These are phyloP conservation scores for Symbiodinium natans DNA, from an alignment of 73 alveolate species.

Conservation along the genomic window DNA sequence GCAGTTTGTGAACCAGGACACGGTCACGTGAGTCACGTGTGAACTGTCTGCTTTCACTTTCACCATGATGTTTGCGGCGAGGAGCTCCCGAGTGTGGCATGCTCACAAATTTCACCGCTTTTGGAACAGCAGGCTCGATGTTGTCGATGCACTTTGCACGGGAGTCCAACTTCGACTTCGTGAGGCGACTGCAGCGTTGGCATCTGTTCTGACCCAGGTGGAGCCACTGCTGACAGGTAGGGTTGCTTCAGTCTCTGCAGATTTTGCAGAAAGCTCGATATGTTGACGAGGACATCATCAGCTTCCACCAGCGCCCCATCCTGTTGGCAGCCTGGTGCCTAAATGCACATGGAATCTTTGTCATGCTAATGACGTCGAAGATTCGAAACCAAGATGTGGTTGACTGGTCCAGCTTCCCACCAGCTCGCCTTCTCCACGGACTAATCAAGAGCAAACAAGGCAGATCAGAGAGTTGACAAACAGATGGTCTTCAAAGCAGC, in stretches of 20 bases:
- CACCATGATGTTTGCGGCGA: not conserved
- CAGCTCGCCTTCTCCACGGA: slow-evolving; percentile 24
- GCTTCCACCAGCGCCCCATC: not conserved
- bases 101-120: slow-evolving; percentile 28
- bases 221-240: slow-evolving; percentile 28
- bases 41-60: too few species aligned
- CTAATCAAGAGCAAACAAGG: not conserved
- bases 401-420: slow-evolving; percentile 74
- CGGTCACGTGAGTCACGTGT: too few species aligned
- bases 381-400: not conserved
- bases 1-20: slow-evolving; percentile 36
- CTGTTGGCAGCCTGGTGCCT: not conserved
- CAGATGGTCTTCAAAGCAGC: too few species aligned
- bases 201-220: slow-evolving; percentile 47
- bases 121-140: slow-evolving; percentile 31
- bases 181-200: not conserved
- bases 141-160: not conserved
- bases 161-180: not conserved
- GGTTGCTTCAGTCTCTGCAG: not conserved
- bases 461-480: not conserved
- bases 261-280: not conserved
- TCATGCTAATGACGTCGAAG: too few species aligned
- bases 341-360: not conserved
- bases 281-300: not conserved
- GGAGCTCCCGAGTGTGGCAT: slow-evolving; percentile 19